Evolutionary conservation across 257 asterid species (phyloP).

Genomic region (Nicotiana paniculata): DNA sequence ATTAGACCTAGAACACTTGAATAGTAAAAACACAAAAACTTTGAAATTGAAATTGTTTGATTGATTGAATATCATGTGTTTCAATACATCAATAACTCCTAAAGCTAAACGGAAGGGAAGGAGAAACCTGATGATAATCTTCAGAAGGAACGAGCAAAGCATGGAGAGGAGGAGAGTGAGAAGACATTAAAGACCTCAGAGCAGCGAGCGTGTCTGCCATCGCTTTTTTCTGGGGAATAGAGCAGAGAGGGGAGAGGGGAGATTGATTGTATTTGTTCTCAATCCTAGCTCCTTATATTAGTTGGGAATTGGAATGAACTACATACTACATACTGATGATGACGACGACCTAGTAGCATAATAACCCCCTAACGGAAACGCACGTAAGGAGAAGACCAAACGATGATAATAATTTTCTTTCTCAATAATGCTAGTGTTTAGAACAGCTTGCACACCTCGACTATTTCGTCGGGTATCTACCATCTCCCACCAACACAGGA

Average conservation of each 20-base stretch:
- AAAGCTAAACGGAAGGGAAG: not conserved
- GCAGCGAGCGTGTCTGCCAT: conserved; percentile 61
- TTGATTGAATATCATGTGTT: not conserved
- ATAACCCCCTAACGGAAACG: too few relatives aligned
- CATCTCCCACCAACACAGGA: not conserved
- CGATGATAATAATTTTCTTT: too few relatives aligned
- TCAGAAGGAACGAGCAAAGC: conserved; percentile 90
- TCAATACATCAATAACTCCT: not conserved
- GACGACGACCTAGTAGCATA: too few relatives aligned
- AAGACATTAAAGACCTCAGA: conserved; percentile 68
- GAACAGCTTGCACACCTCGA: too few relatives aligned
- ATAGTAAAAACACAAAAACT: not conserved
- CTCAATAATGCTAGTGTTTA: too few relatives aligned
- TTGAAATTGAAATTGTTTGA: not conserved
- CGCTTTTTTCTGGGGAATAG: not conserved
- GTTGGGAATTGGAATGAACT: too few relatives aligned
- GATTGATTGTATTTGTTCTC: not conserved
- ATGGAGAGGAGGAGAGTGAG: conserved; percentile 78
- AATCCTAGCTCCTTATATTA: not conserved
- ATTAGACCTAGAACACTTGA: conserved; percentile 12
- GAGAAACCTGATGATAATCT: conserved; percentile 84
- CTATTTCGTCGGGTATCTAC: not conserved
- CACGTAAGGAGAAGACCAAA: too few relatives aligned
- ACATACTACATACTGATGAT: too few relatives aligned
- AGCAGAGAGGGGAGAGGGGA: not conserved